These are phyloP conservation scores for Trebouxiophyceae sp. DNA, from an alignment of 163 green algal species.

Conservation along the genomic window DNA sequence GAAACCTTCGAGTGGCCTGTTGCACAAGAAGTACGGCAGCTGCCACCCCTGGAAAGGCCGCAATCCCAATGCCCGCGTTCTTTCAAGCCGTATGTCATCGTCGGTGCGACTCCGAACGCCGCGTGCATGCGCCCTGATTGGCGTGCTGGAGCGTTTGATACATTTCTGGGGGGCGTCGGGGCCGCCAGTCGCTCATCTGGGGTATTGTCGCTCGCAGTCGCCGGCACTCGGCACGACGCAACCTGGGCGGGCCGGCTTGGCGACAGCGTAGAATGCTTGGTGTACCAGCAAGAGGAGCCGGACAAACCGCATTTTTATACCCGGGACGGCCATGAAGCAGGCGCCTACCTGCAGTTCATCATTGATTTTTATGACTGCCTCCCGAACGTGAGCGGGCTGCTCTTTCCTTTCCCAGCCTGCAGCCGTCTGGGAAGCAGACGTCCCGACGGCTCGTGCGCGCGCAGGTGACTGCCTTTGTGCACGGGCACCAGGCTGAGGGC, in stretches of 20 bases:
- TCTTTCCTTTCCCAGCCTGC: background rate
- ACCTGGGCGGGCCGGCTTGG: background rate
- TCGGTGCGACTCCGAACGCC: background rate
- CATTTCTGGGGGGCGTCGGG: too few relatives aligned
- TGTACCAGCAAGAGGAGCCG: background rate
- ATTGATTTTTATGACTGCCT: background rate
- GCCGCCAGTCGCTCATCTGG: too few relatives aligned
- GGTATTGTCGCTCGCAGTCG: background rate
- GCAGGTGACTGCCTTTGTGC: background rate
- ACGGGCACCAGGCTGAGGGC: background rate
- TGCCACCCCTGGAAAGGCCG: background rate
- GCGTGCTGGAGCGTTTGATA: background rate
- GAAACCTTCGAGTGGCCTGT: background rate
- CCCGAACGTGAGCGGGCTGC: background rate
- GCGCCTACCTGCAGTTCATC: background rate
- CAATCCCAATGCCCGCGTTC: background rate
- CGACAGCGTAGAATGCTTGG: background rate
- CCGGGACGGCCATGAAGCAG: background rate
- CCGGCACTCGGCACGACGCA: background rate
- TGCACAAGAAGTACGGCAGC: background rate
- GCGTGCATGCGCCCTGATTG: background rate
- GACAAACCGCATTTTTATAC: background rate
- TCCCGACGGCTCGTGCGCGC: background rate
- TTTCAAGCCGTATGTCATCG: background rate
- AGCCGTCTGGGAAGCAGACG: background rate